A percentile compares a stretch with the other conserved stretches of the same genome.
These are phyloP conservation scores for Claviceps monticola DNA, from an alignment of 2,329 filamentous ascomycete genomes.

Conservation along the genomic window DNA sequence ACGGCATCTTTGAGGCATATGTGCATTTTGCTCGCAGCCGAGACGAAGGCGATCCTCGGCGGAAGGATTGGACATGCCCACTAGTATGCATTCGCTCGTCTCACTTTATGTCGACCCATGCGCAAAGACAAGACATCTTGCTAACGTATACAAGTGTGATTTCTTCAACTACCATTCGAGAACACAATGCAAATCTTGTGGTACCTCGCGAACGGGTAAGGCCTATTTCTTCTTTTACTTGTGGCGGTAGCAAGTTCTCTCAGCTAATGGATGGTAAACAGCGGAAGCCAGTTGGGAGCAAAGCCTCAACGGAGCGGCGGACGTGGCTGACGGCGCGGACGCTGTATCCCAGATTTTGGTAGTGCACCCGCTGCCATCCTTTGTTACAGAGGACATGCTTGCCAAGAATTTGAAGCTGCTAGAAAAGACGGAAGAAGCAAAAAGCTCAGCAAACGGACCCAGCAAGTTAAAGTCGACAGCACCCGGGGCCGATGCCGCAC, in stretches of 20 bases:
- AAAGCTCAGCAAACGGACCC: slow-evolving; percentile 28
- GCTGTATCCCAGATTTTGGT: slow-evolving; percentile 63
- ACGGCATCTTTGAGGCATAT: slow-evolving; percentile 23
- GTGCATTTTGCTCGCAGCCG: slow-evolving; percentile 28
- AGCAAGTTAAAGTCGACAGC: slow-evolving; percentile 47
- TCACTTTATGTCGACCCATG: background rate
- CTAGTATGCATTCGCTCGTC: slow-evolving; percentile 13
- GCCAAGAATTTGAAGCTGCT: slow-evolving; percentile 62
- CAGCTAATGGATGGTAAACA: background rate
- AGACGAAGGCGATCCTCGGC: slow-evolving; percentile 19
- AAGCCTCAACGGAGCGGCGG: slow-evolving; percentile 33
- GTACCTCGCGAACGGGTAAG: slow-evolving; percentile 18
- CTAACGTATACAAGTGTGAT: slow-evolving; percentile 21
- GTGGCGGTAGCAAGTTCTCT: background rate
- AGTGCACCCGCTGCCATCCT: slow-evolving; percentile 54
- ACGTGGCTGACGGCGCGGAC: slow-evolving; percentile 36
- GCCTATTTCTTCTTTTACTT: background rate
- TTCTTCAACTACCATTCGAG: slow-evolving; percentile 26
- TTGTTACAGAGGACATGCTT: slow-evolving; percentile 58
- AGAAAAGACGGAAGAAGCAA: slow-evolving; percentile 42
- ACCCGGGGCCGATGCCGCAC: slow-evolving; percentile 38
- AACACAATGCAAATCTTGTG: slow-evolving; percentile 25
- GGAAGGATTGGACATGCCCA: slow-evolving; percentile 21
- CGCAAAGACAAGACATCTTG: background rate
- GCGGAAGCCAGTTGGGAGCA: slow-evolving; percentile 16